A percentile compares a stretch with the other conserved stretches of the same genome.
These are phyloP conservation scores for Ganoderma meredithae DNA, from an alignment of 1,284 basidiomycete genomes.

Conservation along the genomic window DNA sequence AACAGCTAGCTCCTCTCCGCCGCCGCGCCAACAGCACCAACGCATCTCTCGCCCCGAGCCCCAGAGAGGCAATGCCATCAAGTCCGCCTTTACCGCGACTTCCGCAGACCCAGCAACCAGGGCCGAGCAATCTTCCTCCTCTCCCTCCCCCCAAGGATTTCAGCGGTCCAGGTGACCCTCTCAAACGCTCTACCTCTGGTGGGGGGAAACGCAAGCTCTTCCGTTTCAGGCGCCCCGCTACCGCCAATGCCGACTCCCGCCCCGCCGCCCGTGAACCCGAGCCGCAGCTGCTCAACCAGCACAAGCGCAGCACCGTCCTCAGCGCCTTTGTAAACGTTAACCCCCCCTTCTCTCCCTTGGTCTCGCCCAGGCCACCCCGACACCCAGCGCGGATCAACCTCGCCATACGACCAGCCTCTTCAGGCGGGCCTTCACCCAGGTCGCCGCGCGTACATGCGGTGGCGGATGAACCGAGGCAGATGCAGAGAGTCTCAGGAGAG, in stretches of 20 bases:
- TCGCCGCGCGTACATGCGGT: slow-evolving; percentile 4
- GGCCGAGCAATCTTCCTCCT: slow-evolving; percentile 13
- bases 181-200: slow-evolving; percentile 21
- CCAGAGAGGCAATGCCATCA: slow-evolving; percentile 8
- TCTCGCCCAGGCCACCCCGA: slow-evolving; percentile 34
- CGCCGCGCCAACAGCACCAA: slow-evolving; percentile 29
- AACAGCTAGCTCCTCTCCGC: slow-evolving; percentile 25
- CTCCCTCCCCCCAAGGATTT: slow-evolving; percentile 16
- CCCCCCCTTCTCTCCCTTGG: slow-evolving; percentile 14
- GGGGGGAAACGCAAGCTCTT: slow-evolving; percentile 30
- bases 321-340: slow-evolving; percentile 10
- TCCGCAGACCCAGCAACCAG: slow-evolving; percentile 11
- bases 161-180: slow-evolving; percentile 7
- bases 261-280: slow-evolving; percentile 10
- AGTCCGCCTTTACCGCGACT: slow-evolving; percentile 9
- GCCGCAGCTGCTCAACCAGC: slow-evolving; percentile 4
- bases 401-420: slow-evolving; percentile 27
- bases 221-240: slow-evolving; percentile 37
- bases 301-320: slow-evolving; percentile 15
- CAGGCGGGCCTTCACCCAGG: slow-evolving; percentile 16
- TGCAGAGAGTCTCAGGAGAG: slow-evolving; percentile 13
- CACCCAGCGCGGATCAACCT: slow-evolving; percentile 31
- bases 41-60: slow-evolving; percentile 11
- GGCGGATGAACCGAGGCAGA: slow-evolving; percentile 10
- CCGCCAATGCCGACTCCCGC: slow-evolving; percentile 26